phyloP scores from a whole-genome alignment of 2,329 filamentous ascomycete species.

The Pezicula rhizophila region DNA sequence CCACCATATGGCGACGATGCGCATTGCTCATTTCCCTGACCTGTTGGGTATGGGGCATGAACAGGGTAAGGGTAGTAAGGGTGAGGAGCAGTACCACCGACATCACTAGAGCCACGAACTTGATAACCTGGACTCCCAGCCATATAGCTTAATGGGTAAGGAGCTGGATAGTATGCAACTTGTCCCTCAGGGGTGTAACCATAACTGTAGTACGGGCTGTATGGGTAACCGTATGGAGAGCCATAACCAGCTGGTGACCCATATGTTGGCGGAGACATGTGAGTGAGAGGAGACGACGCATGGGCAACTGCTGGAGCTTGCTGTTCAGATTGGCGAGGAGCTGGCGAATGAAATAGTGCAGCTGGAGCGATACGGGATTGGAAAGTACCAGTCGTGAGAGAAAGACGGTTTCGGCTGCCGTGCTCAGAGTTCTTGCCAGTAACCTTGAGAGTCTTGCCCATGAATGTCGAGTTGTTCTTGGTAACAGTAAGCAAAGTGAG shows the following conservation, averaged over 20 bases:
- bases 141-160: slow-evolving; percentile 5
- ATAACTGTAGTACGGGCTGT: slow-evolving; percentile 5
- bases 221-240: slow-evolving; percentile 7
- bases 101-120: slow-evolving; percentile 13
- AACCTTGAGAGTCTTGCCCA: slow-evolving; percentile 21
- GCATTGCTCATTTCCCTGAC: slow-evolving; percentile 9
- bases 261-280: slow-evolving; percentile 11
- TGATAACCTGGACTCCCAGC: slow-evolving; percentile 10
- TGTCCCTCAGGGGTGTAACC: slow-evolving; percentile 5
- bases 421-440: slow-evolving; percentile 24
- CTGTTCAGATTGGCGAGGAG: slow-evolving; percentile 7
- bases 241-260: slow-evolving; percentile 3
- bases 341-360: slow-evolving; percentile 12
- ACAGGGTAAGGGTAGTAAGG: slow-evolving; percentile 12
- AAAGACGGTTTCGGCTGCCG: slow-evolving; percentile 5
- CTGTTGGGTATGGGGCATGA: slow-evolving; percentile 6
- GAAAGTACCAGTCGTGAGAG: slow-evolving; percentile 3
- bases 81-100: slow-evolving; percentile 1
- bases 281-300: slow-evolving; percentile 9
- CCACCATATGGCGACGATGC: slow-evolving; percentile 8
- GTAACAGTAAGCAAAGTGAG: slow-evolving; percentile 1
- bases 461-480: slow-evolving; percentile 18
- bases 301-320: neutral
- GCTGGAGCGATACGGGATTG: neutral
- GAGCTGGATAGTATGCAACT: neutral